Conservation (phyloP, 1,284 basidiomycete genomes). For the Leccinum griseonigrum region DNA sequence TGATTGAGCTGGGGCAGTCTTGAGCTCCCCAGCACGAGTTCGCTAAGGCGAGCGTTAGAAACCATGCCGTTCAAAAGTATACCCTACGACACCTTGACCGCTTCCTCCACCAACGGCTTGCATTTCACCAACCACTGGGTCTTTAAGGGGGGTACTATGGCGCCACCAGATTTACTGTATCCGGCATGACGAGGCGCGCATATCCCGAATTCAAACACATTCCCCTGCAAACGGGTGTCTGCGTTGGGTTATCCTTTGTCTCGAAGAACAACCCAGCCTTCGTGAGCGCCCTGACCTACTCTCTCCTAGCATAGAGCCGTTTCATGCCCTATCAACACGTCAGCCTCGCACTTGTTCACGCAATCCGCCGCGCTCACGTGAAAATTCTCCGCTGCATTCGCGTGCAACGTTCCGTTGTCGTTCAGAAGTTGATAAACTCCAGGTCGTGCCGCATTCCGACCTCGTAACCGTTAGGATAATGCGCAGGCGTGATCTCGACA, state of each 20-base stretch:
- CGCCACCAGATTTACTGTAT: conserved; percentile 86
- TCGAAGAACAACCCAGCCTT: conserved; percentile 88
- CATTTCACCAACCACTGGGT: conserved; percentile 99
- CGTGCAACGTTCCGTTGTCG: conserved; percentile 96
- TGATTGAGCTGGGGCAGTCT: conserved; percentile 81
- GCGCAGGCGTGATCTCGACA: too few relatives aligned
- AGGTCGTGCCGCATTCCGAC: too few relatives aligned
- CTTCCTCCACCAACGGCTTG: conserved; percentile 89
- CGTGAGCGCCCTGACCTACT: conserved; percentile 83
- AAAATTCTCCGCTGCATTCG: conserved; percentile 82
- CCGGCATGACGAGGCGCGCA: neutral
- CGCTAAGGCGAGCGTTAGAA: conserved; percentile 47
- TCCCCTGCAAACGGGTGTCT: conserved; percentile 86
- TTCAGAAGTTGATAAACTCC: too few relatives aligned
- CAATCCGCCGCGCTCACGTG: conserved; percentile 42
- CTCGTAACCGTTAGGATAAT: too few relatives aligned
- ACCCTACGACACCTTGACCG: conserved; percentile 64
- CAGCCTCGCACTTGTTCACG: neutral
- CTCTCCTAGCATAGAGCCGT: conserved; percentile 90
- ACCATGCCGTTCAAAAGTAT: neutral
- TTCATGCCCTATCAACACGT: conserved; percentile 74
- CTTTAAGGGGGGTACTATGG: conserved; percentile 95
- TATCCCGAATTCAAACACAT: conserved; percentile 20
- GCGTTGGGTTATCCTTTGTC: conserved; percentile 95
- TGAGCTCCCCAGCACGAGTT: conserved; percentile 81